Base-by-base conservation (phyloP, 495 filamentous ascomycete genomes). In the Parachaetomium inaequale region DNA sequence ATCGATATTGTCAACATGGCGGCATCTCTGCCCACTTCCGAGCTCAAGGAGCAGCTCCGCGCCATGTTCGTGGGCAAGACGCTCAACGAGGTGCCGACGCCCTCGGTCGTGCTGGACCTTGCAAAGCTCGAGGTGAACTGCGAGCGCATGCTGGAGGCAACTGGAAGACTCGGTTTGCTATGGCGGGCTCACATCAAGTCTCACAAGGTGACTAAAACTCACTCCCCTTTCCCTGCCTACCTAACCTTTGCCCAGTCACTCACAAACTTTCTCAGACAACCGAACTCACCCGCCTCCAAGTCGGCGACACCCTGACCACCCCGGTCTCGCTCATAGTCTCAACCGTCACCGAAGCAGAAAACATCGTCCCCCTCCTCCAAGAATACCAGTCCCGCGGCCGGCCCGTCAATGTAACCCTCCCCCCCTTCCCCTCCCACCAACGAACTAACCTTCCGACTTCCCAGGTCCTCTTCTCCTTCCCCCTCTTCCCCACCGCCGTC, bases 101-200 rank as follows among this genome's bases (percentile, higher is more conserved):
- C 92, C 7, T 80, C 86, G 3, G 85, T 81, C 14, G 76, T 96
- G 26, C 70, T 96, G 8, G 90, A 95, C 74, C 64, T 81, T 4
- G 85, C 84, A 28, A 85, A 89, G 50, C 73, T 92, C 32, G 75
- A 80, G 32, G 76, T 78, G 17, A 93, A 95, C 68, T 96, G 91
- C 72, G 72, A 78, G 59, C 76, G 84, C 53, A 93, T 96, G 88
- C 82, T 91, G 15, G 75, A 85, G 53, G 84, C 88, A 0, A 79
- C 82, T 5, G 68, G 79, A 47, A 64, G 70, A 36, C 77, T 93
- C 5, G 79, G 78, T 1, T 77, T 93, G 25, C 82, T 81, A 26
- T 95, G 92, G 76, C 77, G 92, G 58, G 85, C 89, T 7, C 92
- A 96, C 73, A 85, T 94, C 58, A 96, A 96, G 68, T 90, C 90